phyloP scores from a whole-genome alignment of 2,329 filamentous ascomycete species.

The Fusarium sp. region DNA sequence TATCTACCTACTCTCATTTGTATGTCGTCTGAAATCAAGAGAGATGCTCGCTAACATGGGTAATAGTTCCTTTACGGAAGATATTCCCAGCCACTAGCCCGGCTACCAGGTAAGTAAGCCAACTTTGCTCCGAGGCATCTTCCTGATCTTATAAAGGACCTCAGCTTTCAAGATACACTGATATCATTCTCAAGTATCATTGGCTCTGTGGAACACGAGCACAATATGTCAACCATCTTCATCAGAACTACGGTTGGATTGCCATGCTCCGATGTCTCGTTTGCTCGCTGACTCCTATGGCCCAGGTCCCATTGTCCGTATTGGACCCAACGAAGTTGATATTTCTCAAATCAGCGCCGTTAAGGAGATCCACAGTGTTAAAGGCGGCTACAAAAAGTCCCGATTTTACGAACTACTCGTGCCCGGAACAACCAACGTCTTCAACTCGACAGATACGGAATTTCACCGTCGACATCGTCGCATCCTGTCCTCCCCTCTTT shows the following conservation, averaged over 20 bases:
- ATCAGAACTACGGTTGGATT: not conserved
- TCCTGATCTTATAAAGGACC: not conserved
- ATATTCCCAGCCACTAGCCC: not conserved
- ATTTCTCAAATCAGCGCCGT: not conserved
- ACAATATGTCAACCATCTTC: not conserved
- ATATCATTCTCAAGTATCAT: not conserved
- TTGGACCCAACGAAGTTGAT: not conserved
- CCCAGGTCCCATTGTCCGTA: constrained; percentile 2
- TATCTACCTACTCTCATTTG: not conserved
- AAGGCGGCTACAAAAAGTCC: constrained; percentile 5
- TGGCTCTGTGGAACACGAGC: not conserved
- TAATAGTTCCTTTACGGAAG: not conserved
- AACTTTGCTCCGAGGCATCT: no score
- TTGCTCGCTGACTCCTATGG: not conserved
- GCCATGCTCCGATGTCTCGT: not conserved
- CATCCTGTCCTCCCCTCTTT: not conserved
- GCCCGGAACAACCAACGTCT: not conserved
- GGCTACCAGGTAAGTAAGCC: not conserved
- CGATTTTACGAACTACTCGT: not conserved
- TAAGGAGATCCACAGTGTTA: constrained; percentile 14
- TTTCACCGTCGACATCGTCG: constrained; percentile 2
- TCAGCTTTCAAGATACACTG: not conserved
- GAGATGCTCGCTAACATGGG: not conserved
- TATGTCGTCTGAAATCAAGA: not conserved
- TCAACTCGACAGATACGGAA: constrained; percentile 1